These are phyloP conservation scores for Spiraea crenata DNA, from an alignment of 331 rosid species.

Conservation along the genomic window DNA sequence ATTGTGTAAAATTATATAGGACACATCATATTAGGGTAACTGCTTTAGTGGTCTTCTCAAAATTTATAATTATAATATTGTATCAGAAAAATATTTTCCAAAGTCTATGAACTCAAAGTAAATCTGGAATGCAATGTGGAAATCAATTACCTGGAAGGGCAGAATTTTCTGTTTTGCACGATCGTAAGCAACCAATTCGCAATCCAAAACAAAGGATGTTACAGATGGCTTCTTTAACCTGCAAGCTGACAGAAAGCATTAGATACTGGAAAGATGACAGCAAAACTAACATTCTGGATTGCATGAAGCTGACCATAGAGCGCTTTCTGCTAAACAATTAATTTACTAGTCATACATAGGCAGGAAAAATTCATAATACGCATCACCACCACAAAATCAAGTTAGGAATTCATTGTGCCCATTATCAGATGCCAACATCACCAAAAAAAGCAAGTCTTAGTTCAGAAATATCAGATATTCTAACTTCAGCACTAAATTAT, in stretches of 20 bases:
- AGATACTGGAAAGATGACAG: conserved; percentile 17
- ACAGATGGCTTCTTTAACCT: conserved; percentile 82
- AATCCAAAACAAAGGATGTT: conserved; percentile 77
- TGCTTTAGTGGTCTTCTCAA: not conserved
- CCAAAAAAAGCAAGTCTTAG: not conserved
- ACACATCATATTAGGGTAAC: not conserved
- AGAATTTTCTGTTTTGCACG: conserved; percentile 56
- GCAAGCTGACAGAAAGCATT: conserved; percentile 40
- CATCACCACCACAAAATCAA: not conserved
- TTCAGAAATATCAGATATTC: not conserved
- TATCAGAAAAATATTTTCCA: not conserved
- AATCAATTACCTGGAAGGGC: conserved; percentile 73
- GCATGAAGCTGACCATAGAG: conserved; percentile 5
- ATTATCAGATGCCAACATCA: not conserved
- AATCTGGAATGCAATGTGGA: not conserved
- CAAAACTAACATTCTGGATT: not conserved
- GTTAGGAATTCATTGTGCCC: not conserved
- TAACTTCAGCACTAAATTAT: not conserved
- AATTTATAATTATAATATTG: not conserved
- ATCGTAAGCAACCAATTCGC: conserved; percentile 92
- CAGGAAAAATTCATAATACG: not conserved
- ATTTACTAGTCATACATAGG: not conserved
- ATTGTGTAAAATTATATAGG: not conserved
- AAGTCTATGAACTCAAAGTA: not conserved
- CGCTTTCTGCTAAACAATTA: not conserved